Percentiles rank a stretch among this genome's conserved stretches.
phyloP scores from a whole-genome alignment of 768 basidiomycete genomes.

The Leccinum incarnatum region DNA sequence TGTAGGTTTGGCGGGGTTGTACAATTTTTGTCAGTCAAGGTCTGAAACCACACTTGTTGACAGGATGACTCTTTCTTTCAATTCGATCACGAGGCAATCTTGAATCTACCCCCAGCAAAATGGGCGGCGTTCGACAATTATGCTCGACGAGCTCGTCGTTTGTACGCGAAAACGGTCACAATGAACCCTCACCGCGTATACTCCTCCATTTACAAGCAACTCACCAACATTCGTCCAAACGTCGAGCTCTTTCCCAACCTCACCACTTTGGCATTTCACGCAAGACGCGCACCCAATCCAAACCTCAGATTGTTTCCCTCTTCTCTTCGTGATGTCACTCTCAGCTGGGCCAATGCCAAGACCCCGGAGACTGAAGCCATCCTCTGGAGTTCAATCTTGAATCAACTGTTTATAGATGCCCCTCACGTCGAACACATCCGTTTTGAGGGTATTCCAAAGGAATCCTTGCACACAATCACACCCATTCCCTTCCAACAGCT shows the following conservation, averaged over 20 bases:
- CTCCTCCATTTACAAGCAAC: slow-evolving; percentile 27
- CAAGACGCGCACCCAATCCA: slow-evolving; percentile 9
- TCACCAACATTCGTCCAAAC: slow-evolving; percentile 20
- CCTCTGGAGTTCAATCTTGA: slow-evolving; percentile 23
- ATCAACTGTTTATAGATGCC: slow-evolving; percentile 16
- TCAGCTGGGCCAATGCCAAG: slow-evolving; percentile 21
- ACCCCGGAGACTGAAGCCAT: slow-evolving; percentile 13
- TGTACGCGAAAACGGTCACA: slow-evolving; percentile 28
- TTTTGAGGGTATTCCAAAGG: slow-evolving; percentile 27
- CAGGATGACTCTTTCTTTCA: slow-evolving; percentile 22
- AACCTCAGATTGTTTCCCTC: slow-evolving; percentile 22
- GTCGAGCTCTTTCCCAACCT: slow-evolving; percentile 27
- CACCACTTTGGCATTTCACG: slow-evolving; percentile 12
- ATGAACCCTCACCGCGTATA: slow-evolving; percentile 25
- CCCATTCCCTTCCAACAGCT: slow-evolving; percentile 22
- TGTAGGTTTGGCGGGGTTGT: slow-evolving; percentile 9
- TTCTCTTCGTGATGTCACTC: slow-evolving; percentile 19
- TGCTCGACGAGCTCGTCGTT: slow-evolving; percentile 17
- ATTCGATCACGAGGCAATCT: slow-evolving; percentile 4
- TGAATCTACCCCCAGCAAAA: slow-evolving; percentile 9
- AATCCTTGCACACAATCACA: slow-evolving; percentile 8
- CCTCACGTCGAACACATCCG: slow-evolving; percentile 22
- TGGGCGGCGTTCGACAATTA: slow-evolving; percentile 25
- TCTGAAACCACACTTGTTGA: slow-evolving; percentile 6
- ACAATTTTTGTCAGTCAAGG: neutral